Conservation (phyloP, 1,284 basidiomycete genomes). For the Xerocomus amazonicus region DNA sequence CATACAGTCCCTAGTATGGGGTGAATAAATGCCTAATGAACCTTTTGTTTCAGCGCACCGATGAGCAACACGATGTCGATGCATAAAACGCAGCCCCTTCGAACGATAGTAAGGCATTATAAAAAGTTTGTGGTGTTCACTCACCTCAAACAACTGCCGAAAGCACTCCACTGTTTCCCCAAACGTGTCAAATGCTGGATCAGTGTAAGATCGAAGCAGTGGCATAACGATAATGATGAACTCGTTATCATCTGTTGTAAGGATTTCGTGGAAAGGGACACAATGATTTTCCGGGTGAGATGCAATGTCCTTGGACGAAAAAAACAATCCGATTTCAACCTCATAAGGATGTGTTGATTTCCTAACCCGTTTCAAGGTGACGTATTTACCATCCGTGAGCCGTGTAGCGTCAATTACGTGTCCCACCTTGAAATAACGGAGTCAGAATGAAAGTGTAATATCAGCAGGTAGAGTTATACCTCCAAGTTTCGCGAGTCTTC, state of each 20-base stretch:
- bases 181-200: slow-evolving; percentile 28
- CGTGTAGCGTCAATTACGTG: slow-evolving; percentile 31
- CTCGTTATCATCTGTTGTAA: slow-evolving; percentile 15
- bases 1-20: slow-evolving; percentile 13
- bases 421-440: not conserved
- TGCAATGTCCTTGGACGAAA: slow-evolving; percentile 10
- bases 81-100: slow-evolving; percentile 25
- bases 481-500: slow-evolving; percentile 24
- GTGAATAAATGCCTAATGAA: too few relatives aligned
- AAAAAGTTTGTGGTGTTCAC: not conserved
- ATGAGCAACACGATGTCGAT: slow-evolving; percentile 22
- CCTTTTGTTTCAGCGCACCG: not conserved
- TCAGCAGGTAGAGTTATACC: not conserved
- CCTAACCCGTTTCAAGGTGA: slow-evolving; percentile 32
- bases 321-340: slow-evolving; percentile 19
- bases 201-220: slow-evolving; percentile 20
- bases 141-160: slow-evolving; percentile 37
- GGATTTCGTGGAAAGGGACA: slow-evolving; percentile 32
- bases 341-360: slow-evolving; percentile 21
- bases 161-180: slow-evolving; percentile 35
- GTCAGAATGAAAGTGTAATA: too few relatives aligned
- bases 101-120: not conserved
- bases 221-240: slow-evolving; percentile 28
- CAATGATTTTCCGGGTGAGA: slow-evolving; percentile 32
- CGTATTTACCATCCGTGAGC: slow-evolving; percentile 27